A percentile compares a stretch with the other conserved stretches of the same genome.
Evolutionary conservation across 495 filamentous ascomycete species (phyloP).

Genomic region (Platismatia glauca): DNA sequence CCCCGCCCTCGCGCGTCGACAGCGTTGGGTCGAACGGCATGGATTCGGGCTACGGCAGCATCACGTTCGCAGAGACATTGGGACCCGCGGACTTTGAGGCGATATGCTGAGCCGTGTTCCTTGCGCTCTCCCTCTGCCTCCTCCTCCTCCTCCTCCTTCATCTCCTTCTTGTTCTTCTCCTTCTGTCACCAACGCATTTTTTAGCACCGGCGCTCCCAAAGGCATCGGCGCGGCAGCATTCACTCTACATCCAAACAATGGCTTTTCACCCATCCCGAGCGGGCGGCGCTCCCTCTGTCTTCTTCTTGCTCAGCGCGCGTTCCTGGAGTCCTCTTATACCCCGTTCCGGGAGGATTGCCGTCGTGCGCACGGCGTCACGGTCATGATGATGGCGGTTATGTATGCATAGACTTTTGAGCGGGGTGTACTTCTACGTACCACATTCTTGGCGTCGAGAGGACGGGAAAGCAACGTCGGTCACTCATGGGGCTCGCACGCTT

Average conservation of each 20-base stretch:
- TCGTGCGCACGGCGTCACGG: not conserved
- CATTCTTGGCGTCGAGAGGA: not conserved
- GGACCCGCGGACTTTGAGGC: constrained; percentile 14
- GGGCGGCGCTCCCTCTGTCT: not conserved
- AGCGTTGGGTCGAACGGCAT: not conserved
- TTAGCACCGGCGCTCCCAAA: not conserved
- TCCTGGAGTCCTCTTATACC: not conserved
- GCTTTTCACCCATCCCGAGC: not conserved
- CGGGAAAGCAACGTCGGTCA: not conserved
- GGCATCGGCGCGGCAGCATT: not conserved
- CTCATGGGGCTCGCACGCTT: not conserved
- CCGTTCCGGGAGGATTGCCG: not conserved
- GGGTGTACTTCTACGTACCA: not conserved
- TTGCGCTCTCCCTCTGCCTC: too few species aligned
- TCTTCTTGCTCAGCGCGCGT: not conserved
- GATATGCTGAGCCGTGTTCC: not conserved
- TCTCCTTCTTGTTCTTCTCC: too few species aligned
- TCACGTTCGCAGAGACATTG: constrained; percentile 19
- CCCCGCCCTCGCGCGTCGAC: not conserved
- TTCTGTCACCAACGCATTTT: not conserved
- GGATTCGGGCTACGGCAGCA: constrained; percentile 19
- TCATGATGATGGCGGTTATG: constrained; percentile 3
- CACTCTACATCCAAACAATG: not conserved
- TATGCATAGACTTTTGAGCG: constrained; percentile 7
- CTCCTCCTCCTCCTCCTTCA: too few species aligned